A percentile compares a stretch with the other conserved stretches of the same genome.
phyloP scores from a whole-genome alignment of 78 protist genomes.

The Polysphondylium violaceum region DNA sequence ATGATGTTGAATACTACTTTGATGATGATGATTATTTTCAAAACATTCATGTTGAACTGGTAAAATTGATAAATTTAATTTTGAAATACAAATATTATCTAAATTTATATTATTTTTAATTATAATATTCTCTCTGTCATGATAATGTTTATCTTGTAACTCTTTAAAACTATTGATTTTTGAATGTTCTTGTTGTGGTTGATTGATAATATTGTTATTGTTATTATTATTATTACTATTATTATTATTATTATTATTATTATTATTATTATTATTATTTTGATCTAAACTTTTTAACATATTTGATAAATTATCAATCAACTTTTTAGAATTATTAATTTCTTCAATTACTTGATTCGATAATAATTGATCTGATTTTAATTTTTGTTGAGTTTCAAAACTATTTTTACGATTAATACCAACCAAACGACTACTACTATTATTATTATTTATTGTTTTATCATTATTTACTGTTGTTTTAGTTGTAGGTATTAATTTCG shows the following conservation, averaged over 20 bases:
- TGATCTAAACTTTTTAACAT: neutral
- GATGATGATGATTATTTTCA: too few relatives aligned
- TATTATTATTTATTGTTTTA: neutral
- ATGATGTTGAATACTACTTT: conserved; percentile 3
- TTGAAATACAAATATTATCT: neutral
- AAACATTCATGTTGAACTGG: too few relatives aligned
- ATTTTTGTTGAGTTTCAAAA: too few relatives aligned
- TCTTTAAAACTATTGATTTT: neutral
- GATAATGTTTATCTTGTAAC: neutral
- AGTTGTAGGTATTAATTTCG: conserved; percentile 7
- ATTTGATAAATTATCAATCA: conserved; percentile 17
- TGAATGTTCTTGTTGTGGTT: neutral
- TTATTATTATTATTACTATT: neutral
- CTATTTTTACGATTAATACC: neutral
- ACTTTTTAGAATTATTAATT: conserved; percentile 2
- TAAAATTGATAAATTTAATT: conserved; percentile 19
- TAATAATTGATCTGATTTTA: neutral
- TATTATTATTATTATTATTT: neutral
- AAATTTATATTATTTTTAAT: too few relatives aligned
- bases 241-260: neutral
- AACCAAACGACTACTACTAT: neutral
- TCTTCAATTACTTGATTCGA: conserved; percentile 6
- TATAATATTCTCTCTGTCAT: conserved; percentile 6
- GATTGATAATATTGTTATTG: neutral
- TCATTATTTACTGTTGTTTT: conserved; percentile 23